Evolutionary conservation across 2,329 filamentous ascomycete species (phyloP), one percentile per base, ranked within the genome.

Genomic region (Scopulariopsis brevicaulis): DNA sequence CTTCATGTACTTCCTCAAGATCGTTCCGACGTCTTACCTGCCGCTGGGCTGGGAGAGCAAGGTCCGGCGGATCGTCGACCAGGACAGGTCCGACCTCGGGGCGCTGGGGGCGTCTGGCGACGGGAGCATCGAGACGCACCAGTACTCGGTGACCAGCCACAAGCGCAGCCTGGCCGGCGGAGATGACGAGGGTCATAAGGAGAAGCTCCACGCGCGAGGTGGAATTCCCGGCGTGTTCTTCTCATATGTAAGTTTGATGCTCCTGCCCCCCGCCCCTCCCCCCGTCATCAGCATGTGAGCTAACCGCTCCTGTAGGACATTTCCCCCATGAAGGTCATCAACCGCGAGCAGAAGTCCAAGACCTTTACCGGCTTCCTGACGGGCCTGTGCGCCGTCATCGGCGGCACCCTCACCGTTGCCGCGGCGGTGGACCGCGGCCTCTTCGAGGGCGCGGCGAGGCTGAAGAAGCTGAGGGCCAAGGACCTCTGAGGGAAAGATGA

Each of bases 1-100:
- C 77, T 99, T 86, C 73, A 96, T 97, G 90, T 99, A 99, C 78
- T 99, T 99, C 73, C 81, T 99, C 73, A 99, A 99, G 79, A 94
- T 99, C 59, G 94, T 99, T 35, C 90, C 89, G 3, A 99, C 94
- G 1, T 93, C 91, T 1, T 99, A 97, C 70, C 81, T 97, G 28
- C 91, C 94, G 2, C 81, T 99, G 1, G 91, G 91, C 62, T 96
- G 90, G 90, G 86, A 91, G 68, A 83, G 84, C 65, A 79, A 78
- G 60, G 67, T 69, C 56, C 64, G 66, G 53, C 63, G 64, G 58
- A 59, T 67, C 14, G 62, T 63, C 12, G 73, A 81, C 56, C 77
- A 85, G 53, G 75, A 80, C 53, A 28, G 55, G 25, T 73, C 82
- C 14, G 83, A 84, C 57, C 75, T 94, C 55, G 89, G 91, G 66